Evolutionary conservation across 1,139 yeast genomes (phyloP), one percentile per base, ranked within the genome.

Genomic region (Protomyces inouyei): DNA sequence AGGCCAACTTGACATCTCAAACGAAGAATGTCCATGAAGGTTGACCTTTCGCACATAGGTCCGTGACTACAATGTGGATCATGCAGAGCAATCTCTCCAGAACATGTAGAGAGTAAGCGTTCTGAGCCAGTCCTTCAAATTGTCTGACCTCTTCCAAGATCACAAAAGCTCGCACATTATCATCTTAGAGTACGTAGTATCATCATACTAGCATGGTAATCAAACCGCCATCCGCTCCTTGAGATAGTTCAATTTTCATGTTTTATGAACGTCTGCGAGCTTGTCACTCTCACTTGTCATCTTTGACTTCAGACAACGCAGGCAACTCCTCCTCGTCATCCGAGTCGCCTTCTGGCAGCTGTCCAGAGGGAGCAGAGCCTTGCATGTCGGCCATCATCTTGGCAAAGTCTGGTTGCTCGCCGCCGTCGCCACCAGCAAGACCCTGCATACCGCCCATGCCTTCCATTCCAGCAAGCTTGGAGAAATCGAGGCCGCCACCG

Each of bases 401-500:
- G 43, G 68, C 69, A n/a, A 66, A 54, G 53, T 65, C 59, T 10
- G 67, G 63, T 9, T 65, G 61, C 14, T 23, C 48, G 25, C 5
- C 25, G 23, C 64, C 69, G 28, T 53, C 67, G 21, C 52, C 64
- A 21, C 51, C 57, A 9, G 48, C 65, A 16, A 51, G 64, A 32
- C 61, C 67, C 10, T 52, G 59, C 57, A 46, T 55, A 35, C 64
- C 55, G 40, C 65, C 64, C 21, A 51, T 65, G 9, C 32, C 32
- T 65, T 66, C 75, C 59, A 48, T 56, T 36, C 66, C 56, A 37
- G 65, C 65, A 12, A 52, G 65, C 66, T 66, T 65, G 52, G 69
- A 65, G 46, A 72, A 60, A 61, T 72, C 75, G 51, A 72, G 60
- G 14, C 73, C 74, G 25, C 40, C 55, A 8, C 46, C 61, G 18